Conservation (phyloP, 2,329 filamentous ascomycete genomes). For the Pezicula radicicola region DNA sequence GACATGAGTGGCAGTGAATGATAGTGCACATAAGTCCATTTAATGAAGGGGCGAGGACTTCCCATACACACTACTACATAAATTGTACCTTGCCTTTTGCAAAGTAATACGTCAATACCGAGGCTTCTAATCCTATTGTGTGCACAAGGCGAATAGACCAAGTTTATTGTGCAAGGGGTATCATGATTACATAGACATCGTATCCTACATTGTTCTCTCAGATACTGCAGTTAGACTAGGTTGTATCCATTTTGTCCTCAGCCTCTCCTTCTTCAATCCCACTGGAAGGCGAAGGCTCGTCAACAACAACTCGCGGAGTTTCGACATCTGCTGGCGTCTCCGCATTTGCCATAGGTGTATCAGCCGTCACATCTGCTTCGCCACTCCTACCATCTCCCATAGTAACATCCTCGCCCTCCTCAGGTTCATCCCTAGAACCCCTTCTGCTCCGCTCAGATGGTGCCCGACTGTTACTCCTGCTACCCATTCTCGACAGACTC, state of each 20-base stretch:
- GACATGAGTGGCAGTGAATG: too few species aligned
- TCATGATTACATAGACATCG: neutral
- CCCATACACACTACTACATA: too few species aligned
- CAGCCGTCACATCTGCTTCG: constrained; percentile 24
- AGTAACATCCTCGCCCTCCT: constrained; percentile 52
- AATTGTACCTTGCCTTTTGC: too few species aligned
- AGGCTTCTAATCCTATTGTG: too few species aligned
- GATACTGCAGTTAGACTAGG: constrained; percentile 20
- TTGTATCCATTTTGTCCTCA: constrained; percentile 65
- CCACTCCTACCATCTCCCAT: constrained; percentile 52
- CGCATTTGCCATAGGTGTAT: constrained; percentile 24
- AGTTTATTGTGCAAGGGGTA: too few species aligned
- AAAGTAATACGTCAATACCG: too few species aligned
- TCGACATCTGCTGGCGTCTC: constrained; percentile 25
- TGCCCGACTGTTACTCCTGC: constrained; percentile 36
- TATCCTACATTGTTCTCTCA: neutral
- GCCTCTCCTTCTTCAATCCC: neutral
- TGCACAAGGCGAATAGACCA: too few species aligned
- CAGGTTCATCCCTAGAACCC: constrained; percentile 15
- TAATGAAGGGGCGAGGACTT: too few species aligned
- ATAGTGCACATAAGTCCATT: too few species aligned
- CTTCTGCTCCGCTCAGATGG: constrained; percentile 30
- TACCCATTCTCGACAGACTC: constrained; percentile 34
- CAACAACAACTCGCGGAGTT: constrained; percentile 46
- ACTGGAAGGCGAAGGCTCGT: constrained; percentile 32